phyloP scores from a whole-genome alignment of 164 flowering plant genomes.

The Vitis rupestris region DNA sequence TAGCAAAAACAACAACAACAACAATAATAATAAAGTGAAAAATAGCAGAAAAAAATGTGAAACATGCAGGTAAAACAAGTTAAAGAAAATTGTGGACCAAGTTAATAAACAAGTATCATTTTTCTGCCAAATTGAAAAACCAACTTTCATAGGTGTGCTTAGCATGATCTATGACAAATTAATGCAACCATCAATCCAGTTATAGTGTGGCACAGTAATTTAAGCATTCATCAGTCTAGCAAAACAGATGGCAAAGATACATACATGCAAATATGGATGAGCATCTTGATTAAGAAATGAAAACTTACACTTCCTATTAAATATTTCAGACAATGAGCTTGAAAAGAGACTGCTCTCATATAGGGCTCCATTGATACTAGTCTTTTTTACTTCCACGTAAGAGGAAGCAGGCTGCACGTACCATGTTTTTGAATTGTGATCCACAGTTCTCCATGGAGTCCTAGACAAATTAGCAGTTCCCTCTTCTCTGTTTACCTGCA shows the following conservation, averaged over 20 bases:
- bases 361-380: slow-evolving; percentile 30
- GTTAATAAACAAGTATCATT: neutral
- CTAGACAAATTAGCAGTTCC: slow-evolving; percentile 34
- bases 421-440: slow-evolving; percentile 31
- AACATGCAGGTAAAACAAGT: neutral
- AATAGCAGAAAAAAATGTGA: slow-evolving; percentile 1
- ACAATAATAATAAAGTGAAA: too few relatives aligned
- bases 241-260: neutral
- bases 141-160: neutral
- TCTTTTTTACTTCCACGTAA: slow-evolving; percentile 23
- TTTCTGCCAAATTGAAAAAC: neutral
- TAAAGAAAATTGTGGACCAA: neutral
- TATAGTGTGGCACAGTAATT: neutral
- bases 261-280: neutral
- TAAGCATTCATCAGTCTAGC: neutral
- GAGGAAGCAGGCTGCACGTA: slow-evolving; percentile 27
- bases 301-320: slow-evolving; percentile 58
- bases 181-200: neutral
- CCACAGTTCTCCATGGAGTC: slow-evolving; percentile 34
- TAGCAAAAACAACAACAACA: too few relatives aligned
- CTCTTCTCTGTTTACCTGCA: slow-evolving; percentile 28
- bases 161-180: neutral
- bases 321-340: slow-evolving; percentile 70
- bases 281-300: neutral
- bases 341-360: slow-evolving; percentile 74